Evolutionary conservation across 2,329 filamentous ascomycete species (phyloP), one percentile per base, ranked within the genome.

Genomic region (Daldinia eschscholtzii): DNA sequence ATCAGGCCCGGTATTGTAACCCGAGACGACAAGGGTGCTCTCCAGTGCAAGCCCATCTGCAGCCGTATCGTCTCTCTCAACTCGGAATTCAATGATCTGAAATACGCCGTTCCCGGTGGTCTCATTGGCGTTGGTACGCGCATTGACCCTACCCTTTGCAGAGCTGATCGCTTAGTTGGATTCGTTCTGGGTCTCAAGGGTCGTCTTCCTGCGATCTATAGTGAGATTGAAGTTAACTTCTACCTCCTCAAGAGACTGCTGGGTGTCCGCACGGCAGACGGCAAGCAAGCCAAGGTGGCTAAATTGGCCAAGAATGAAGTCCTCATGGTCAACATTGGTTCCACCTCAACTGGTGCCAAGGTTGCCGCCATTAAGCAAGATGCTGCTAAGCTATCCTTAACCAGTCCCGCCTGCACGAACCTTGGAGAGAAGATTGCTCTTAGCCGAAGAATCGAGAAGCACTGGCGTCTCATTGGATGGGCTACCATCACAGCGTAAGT

Each of bases 271-370:
- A 97, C 96, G 53, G 94, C 95, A 71, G 96, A 99, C 76, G 96
- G 96, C 80, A 99, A 99, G 87, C 96, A 98, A 84, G 95, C 95
- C 79, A 99, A 99, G 91, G 96, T 99, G 74, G 94, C 94, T 76
- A 99, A 99, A 86, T 87, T 99, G 73, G 87, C 94, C 65, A 99
- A 98, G 90, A 98, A 97, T 84, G 96, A 99, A 83, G 94, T 98
- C 78, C 91, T 99, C 83, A 98, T 99, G 96, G 96, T 99, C 74
- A 99, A 99, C 87, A 99, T 99, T 80, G 96, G 96, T 70, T 97
- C 93, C 41, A 98, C 95, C 9, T 97, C 96, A 53, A 98, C 95
- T 13, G 96, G 96, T 82, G 96, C 96, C 74, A 99, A 98, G 89
- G 93, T 99, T 61, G 89, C 96, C 66, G 95, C 93, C 77, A 97